Conservation (phyloP, 306 rosid species). For the Prunus davidiana region DNA sequence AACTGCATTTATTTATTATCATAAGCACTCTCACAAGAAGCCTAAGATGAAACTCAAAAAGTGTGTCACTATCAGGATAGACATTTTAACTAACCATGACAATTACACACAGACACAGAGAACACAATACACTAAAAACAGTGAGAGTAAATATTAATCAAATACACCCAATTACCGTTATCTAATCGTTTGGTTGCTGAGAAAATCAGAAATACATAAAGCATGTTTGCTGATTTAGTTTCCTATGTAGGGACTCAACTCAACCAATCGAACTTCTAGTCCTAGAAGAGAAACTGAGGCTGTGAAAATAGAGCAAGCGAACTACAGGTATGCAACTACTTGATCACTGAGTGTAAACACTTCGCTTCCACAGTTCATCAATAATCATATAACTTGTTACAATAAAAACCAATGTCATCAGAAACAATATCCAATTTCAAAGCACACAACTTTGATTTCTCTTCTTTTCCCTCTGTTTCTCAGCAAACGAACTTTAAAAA, state of each 20-base stretch:
- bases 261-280: background rate
- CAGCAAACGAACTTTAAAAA: background rate
- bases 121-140: background rate
- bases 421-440: background rate
- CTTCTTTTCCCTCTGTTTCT: background rate
- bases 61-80: slow-evolving; percentile 13
- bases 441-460: background rate
- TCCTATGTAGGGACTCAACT: too few relatives aligned
- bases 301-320: background rate
- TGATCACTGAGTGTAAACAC: too few relatives aligned
- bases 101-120: background rate
- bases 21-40: background rate
- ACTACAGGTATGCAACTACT: background rate
- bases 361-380: background rate
- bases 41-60: slow-evolving; percentile 4
- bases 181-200: background rate
- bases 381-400: background rate
- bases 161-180: background rate
- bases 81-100: background rate
- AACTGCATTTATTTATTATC: slow-evolving; percentile 8
- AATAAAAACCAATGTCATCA: background rate
- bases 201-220: background rate
- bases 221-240: too few relatives aligned
- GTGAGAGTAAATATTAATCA: background rate
- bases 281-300: background rate